Percentiles rank a stretch among this genome's conserved stretches.
These are phyloP conservation scores for Aureobasidium sp. DNA, from an alignment of 2,329 filamentous ascomycete genomes.

Conservation along the genomic window DNA sequence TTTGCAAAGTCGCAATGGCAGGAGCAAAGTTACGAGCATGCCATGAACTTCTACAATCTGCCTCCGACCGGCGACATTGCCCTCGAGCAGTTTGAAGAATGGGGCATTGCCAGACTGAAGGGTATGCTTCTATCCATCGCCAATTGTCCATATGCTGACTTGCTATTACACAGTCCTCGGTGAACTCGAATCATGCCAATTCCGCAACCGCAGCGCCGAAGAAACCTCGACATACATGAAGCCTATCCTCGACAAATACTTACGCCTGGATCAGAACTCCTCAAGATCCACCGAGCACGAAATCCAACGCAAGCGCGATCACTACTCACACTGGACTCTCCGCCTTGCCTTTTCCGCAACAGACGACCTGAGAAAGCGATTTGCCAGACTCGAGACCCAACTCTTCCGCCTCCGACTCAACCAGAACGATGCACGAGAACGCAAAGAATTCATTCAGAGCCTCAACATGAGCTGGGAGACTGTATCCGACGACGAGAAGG, in stretches of 20 bases:
- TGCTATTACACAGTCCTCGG: conserved; percentile 54
- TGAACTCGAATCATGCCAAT: conserved; percentile 88
- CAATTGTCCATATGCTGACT: not conserved
- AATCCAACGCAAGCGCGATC: conserved; percentile 80
- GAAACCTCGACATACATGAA: conserved; percentile 85
- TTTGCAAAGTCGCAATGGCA: conserved; percentile 74
- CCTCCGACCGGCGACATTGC: conserved; percentile 92
- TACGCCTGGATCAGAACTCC: conserved; percentile 70
- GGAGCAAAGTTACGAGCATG: conserved; percentile 69
- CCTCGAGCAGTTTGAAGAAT: conserved; percentile 96
- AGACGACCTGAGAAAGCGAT: conserved; percentile 80
- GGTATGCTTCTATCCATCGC: conserved; percentile 35
- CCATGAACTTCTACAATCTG: conserved; percentile 83
- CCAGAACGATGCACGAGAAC: conserved; percentile 65
- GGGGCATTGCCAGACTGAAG: conserved; percentile 87
- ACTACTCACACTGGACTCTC: conserved; percentile 96
- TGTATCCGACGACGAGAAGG: conserved; percentile 72
- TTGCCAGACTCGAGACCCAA: conserved; percentile 78
- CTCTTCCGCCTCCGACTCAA: conserved; percentile 78
- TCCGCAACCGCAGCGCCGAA: conserved; percentile 76
- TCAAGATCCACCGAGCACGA: conserved; percentile 51
- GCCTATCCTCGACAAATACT: conserved; percentile 76
- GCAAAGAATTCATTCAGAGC: conserved; percentile 64
- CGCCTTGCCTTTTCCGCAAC: conserved; percentile 86
- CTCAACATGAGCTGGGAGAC: conserved; percentile 79